Percentiles rank a stretch among this genome's conserved stretches.
These are phyloP conservation scores for Fusarium pseudocircinatum DNA, from an alignment of 2,329 filamentous ascomycete species.

Conservation along the genomic window DNA sequence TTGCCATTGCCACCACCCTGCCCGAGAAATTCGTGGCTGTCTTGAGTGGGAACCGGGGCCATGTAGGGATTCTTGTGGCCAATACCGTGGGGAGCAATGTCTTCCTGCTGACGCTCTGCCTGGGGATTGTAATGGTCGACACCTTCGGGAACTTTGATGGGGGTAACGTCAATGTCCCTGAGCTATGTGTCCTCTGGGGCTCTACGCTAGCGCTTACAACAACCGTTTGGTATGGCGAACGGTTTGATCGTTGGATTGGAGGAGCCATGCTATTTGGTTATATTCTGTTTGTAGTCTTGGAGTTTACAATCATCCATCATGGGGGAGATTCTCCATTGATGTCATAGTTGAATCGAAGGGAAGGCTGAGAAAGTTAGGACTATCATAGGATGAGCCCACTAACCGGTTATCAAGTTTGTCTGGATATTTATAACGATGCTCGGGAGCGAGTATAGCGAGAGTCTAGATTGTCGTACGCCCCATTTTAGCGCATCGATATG, in stretches of 20 bases:
- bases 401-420: too few species aligned
- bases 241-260: not conserved
- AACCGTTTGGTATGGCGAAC: not conserved
- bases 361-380: not conserved
- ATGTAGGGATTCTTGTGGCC: not conserved
- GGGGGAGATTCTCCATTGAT: fast-evolving
- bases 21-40: not conserved
- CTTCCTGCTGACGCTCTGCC: not conserved
- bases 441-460: too few species aligned
- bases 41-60: not conserved
- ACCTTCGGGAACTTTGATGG: not conserved
- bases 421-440: too few species aligned
- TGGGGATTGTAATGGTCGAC: not conserved
- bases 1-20: not conserved
- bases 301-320: not conserved
- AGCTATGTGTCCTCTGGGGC: not conserved
- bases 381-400: not conserved
- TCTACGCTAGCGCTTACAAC: not conserved
- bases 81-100: not conserved
- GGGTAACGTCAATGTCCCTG: fast-evolving
- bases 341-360: fast-evolving
- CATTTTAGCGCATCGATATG: too few species aligned
- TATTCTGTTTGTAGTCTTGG: not conserved
- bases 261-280: not conserved
- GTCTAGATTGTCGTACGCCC: too few species aligned